Percentiles rank a stretch among this genome's conserved stretches.
phyloP scores from a whole-genome alignment of 169 alveolate species.

The Plasmodium vivax region DNA sequence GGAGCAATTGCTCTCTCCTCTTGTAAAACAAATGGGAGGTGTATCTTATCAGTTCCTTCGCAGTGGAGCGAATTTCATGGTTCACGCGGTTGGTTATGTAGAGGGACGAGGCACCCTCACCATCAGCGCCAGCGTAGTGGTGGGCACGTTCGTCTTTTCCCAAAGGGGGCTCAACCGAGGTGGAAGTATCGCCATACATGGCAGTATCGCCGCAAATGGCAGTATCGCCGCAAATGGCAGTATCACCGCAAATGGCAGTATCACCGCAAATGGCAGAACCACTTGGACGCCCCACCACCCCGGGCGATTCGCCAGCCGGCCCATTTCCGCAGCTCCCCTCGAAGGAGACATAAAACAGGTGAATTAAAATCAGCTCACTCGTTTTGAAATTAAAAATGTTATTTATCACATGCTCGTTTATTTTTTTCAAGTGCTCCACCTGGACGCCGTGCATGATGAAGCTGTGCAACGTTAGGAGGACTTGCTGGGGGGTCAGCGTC shows the following conservation, averaged over 20 bases:
- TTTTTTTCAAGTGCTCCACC: constrained; percentile 32
- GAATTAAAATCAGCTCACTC: constrained; percentile 42
- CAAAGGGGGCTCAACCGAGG: neutral
- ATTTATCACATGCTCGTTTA: constrained; percentile 45
- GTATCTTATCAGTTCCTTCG: constrained; percentile 26
- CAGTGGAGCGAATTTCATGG: neutral
- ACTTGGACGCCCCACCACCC: neutral
- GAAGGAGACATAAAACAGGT: constrained; percentile 48
- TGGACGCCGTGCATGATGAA: constrained; percentile 19
- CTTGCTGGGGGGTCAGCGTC: constrained; percentile 14
- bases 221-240: no score
- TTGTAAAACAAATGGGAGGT: constrained; percentile 33
- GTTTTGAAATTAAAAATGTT: constrained; percentile 70
- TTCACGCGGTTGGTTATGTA: neutral
- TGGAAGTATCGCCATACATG: neutral
- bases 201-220: no score
- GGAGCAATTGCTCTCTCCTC: constrained; percentile 6
- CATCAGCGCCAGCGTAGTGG: neutral
- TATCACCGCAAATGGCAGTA: neutral
- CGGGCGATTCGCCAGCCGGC: neutral
- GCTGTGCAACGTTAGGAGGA: constrained; percentile 32
- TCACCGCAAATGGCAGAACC: neutral
- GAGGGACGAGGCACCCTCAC: neutral
- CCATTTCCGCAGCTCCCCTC: neutral
- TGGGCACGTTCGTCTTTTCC: neutral